These are phyloP conservation scores for Schizophyllum amplum DNA, from an alignment of 1,284 basidiomycete genomes.

Conservation along the genomic window DNA sequence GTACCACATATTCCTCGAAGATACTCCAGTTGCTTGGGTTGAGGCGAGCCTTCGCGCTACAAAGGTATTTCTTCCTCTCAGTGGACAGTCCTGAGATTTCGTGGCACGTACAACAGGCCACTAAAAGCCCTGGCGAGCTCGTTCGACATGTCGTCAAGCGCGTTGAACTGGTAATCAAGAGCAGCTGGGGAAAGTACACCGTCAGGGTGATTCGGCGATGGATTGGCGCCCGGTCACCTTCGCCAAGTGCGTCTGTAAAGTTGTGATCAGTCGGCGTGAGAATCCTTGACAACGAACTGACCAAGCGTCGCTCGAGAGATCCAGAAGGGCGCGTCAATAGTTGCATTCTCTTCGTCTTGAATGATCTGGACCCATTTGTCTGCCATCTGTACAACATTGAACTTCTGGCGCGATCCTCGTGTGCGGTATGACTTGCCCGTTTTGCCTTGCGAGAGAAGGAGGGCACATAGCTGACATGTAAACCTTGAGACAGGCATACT, in stretches of 20 bases:
- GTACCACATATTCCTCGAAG: conserved; percentile 28
- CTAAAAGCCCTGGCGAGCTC: conserved; percentile 10
- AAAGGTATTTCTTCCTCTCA: conserved; percentile 26
- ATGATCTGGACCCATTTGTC: neutral
- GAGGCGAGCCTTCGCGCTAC: conserved; percentile 20
- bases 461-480: conserved; percentile 15
- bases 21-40: conserved; percentile 28
- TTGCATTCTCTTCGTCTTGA: neutral
- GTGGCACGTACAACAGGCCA: conserved; percentile 12
- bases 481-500: conserved; percentile 24
- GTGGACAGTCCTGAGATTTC: neutral
- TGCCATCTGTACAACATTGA: neutral
- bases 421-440: conserved; percentile 17
- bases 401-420: too few species aligned
- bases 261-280: neutral
- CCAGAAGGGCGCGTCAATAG: neutral
- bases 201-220: neutral
- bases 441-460: conserved; percentile 24
- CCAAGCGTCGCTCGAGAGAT: neutral
- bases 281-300: neutral
- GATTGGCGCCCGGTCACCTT: conserved; percentile 10
- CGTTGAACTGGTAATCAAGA: conserved; percentile 17
- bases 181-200: conserved; percentile 8
- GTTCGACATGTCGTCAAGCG: conserved; percentile 15
- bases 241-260: conserved; percentile 16